A percentile compares a stretch with the other conserved stretches of the same genome.
phyloP scores from a whole-genome alignment of 176 grass and related monocot genomes.

The Aegilops speltoides region DNA sequence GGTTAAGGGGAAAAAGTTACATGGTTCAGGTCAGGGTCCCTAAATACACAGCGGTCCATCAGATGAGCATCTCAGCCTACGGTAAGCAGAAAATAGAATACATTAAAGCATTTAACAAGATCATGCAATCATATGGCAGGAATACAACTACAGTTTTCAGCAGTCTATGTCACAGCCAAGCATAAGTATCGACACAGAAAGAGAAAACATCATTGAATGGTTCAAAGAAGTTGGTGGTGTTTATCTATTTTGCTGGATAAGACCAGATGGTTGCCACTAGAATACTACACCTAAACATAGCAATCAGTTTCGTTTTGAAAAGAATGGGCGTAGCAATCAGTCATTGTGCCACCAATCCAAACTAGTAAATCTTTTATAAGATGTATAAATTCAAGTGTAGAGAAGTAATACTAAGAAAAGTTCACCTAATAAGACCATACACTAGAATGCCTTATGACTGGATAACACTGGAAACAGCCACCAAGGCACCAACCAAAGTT shows the following conservation, averaged over 20 bases:
- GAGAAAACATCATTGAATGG: background rate
- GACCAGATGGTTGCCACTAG: slow-evolving; percentile 6
- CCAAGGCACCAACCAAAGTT: background rate
- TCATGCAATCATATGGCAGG: background rate
- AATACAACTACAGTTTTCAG: background rate
- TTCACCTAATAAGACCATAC: background rate
- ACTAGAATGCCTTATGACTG: background rate
- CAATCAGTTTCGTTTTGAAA: background rate
- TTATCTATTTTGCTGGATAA: slow-evolving; percentile 20
- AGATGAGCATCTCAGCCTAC: background rate
- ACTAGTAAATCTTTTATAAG: background rate
- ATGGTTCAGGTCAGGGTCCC: background rate
- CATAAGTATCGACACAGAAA: background rate
- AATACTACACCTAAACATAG: background rate
- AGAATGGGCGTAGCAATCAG: background rate
- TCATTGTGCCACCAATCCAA: background rate
- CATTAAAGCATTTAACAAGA: slow-evolving; percentile 11
- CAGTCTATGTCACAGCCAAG: slow-evolving; percentile 17
- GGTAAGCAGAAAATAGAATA: background rate
- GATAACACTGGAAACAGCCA: background rate
- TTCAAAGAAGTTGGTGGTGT: slow-evolving; percentile 10
- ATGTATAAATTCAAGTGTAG: background rate
- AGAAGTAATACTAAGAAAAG: background rate
- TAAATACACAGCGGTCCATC: background rate
- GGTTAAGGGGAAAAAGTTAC: background rate